phyloP scores from a whole-genome alignment of 176 grass and related monocot species.

The Raddia guianensis region DNA sequence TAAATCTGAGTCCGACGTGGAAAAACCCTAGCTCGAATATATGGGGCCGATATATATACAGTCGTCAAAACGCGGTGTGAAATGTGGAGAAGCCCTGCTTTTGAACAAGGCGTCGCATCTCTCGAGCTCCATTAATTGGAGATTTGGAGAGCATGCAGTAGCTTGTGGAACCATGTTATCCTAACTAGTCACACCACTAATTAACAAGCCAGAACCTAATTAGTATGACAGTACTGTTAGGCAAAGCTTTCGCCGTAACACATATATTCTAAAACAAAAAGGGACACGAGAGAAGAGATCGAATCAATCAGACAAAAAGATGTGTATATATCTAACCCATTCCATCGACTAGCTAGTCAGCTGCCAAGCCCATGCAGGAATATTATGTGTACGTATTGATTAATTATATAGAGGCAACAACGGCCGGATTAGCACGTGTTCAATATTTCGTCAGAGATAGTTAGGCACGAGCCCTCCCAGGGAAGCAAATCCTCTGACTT shows the following conservation, averaged over 20 bases:
- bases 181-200: not conserved
- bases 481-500: too few relatives aligned
- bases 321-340: not conserved
- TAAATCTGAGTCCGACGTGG: not conserved
- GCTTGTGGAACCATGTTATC: slow-evolving; percentile 30
- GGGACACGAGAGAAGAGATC: not conserved
- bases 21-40: not conserved
- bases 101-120: slow-evolving; percentile 32
- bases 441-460: slow-evolving; percentile 36
- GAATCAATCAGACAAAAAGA: slow-evolving; percentile 16
- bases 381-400: not conserved
- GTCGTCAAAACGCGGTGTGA: slow-evolving; percentile 46
- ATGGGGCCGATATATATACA: not conserved
- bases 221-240: not conserved
- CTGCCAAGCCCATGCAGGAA: slow-evolving; percentile 22
- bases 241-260: not conserved
- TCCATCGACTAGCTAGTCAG: slow-evolving; percentile 14
- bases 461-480: slow-evolving; percentile 40
- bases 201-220: not conserved
- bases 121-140: slow-evolving; percentile 25
- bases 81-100: slow-evolving; percentile 12
- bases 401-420: not conserved
- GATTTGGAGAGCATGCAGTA: not conserved
- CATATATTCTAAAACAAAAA: slow-evolving; percentile 32
- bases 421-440: slow-evolving; percentile 32